Evolutionary conservation across 768 basidiomycete species (phyloP).

Genomic region (Gloeophyllum trabeum): DNA sequence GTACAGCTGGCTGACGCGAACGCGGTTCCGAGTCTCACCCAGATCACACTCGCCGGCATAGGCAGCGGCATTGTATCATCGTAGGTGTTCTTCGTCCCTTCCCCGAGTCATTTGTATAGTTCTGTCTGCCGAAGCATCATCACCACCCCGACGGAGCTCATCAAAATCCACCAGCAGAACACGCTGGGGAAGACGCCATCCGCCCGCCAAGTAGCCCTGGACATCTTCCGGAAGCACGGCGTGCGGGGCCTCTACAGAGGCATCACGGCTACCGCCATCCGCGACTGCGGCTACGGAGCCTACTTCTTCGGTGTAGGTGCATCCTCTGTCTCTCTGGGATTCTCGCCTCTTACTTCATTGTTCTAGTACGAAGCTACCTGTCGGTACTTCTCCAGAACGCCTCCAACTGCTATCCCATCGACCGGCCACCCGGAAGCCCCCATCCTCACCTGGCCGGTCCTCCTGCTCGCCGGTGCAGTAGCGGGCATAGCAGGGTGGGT

Average conservation of each 20-base stretch:
- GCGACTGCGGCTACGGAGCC: slow-evolving; percentile 77
- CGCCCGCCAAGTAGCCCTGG: slow-evolving; percentile 30
- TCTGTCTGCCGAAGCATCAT: slow-evolving; percentile 45
- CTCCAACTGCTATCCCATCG: slow-evolving; percentile 14
- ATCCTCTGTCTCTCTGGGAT: slow-evolving; percentile 3
- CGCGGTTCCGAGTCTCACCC: slow-evolving; percentile 49
- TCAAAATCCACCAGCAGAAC: slow-evolving; percentile 80
- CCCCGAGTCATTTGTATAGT: not conserved
- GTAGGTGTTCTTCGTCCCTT: slow-evolving; percentile 33
- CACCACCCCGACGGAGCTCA: slow-evolving; percentile 75
- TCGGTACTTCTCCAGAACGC: slow-evolving; percentile 23
- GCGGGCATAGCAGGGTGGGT: slow-evolving; percentile 76
- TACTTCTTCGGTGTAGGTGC: slow-evolving; percentile 71
- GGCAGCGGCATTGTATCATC: slow-evolving; percentile 73
- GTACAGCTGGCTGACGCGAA: slow-evolving; percentile 39
- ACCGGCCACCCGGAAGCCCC: slow-evolving; percentile 23
- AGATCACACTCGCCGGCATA: slow-evolving; percentile 70
- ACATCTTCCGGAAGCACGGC: slow-evolving; percentile 45
- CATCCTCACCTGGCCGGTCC: slow-evolving; percentile 36
- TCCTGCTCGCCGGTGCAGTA: slow-evolving; percentile 64
- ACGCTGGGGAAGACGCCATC: slow-evolving; percentile 21
- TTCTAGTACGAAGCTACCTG: slow-evolving; percentile 59
- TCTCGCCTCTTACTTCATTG: no score
- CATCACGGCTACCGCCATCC: slow-evolving; percentile 54
- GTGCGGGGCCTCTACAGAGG: slow-evolving; percentile 70